Evolutionary conservation across 1,284 basidiomycete species (phyloP).

Genomic region (Cerrena zonata): DNA sequence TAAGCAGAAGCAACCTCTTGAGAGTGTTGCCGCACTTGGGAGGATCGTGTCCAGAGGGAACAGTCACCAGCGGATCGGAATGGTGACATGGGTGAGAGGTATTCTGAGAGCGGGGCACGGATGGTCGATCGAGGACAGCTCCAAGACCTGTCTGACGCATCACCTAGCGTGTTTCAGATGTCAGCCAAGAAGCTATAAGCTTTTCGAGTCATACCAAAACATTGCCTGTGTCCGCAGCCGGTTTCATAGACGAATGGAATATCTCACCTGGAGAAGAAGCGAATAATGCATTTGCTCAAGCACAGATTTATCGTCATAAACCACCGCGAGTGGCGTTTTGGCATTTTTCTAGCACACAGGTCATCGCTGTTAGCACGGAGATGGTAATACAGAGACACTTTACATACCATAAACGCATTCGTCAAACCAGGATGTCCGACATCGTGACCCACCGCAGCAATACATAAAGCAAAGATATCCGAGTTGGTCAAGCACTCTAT

Average conservation of each 20-base stretch:
- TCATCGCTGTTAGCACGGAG: no score
- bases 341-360: conserved; percentile 73
- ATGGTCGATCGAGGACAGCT: conserved; percentile 6
- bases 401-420: conserved; percentile 84
- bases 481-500: conserved; percentile 51
- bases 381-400: not conserved
- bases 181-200: no score
- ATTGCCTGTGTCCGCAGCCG: no score
- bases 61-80: not conserved
- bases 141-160: conserved; percentile 63
- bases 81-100: not conserved
- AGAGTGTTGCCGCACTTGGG: conserved; percentile 31
- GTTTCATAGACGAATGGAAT: conserved; percentile 34
- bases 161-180: conserved; percentile 44
- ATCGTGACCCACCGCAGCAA: conserved; percentile 92
- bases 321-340: conserved; percentile 75
- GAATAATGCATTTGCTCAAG: conserved; percentile 91
- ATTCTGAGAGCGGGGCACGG: not conserved
- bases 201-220: no score
- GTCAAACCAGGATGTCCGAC: conserved; percentile 90
- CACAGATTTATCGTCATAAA: conserved; percentile 85
- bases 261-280: conserved; percentile 72
- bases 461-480: conserved; percentile 78
- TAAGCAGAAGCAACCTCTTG: conserved; percentile 68
- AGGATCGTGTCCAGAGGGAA: not conserved